These are phyloP conservation scores for Suhomyces taliae DNA, from an alignment of 1,139 yeast species.

Conservation along the genomic window DNA sequence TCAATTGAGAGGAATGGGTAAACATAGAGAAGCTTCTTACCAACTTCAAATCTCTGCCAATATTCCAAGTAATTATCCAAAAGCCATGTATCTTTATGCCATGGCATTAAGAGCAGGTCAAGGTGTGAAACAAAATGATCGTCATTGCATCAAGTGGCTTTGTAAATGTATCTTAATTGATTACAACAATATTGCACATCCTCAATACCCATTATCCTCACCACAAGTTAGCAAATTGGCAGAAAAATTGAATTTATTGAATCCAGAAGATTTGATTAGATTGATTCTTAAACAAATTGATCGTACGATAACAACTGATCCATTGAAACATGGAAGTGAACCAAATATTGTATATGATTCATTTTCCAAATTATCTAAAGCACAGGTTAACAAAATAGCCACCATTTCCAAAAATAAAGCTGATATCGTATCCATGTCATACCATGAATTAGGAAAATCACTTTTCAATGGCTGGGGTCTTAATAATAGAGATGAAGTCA, in stretches of 20 bases:
- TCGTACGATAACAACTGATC: slow-evolving; percentile 20
- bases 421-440: slow-evolving; percentile 34
- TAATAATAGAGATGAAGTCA: slow-evolving; percentile 51
- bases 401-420: slow-evolving; percentile 27
- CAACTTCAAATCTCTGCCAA: slow-evolving; percentile 65
- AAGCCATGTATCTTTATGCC: slow-evolving; percentile 72
- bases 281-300: slow-evolving; percentile 28
- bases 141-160: slow-evolving; percentile 62
- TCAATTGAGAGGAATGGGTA: slow-evolving; percentile 55
- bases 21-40: slow-evolving; percentile 67
- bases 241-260: slow-evolving; percentile 28
- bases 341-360: slow-evolving; percentile 28
- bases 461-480: slow-evolving; percentile 62
- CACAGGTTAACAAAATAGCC: slow-evolving; percentile 29
- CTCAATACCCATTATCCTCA: slow-evolving; percentile 4
- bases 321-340: slow-evolving; percentile 22
- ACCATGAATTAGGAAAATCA: slow-evolving; percentile 61
- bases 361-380: slow-evolving; percentile 27
- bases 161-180: slow-evolving; percentile 37
- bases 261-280: slow-evolving; percentile 32
- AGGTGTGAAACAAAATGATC: slow-evolving; percentile 63
- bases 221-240: slow-evolving; percentile 13
- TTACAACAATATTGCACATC: slow-evolving; percentile 8
- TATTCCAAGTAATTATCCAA: slow-evolving; percentile 54
- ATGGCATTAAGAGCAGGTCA: slow-evolving; percentile 68